A percentile compares a stretch with the other conserved stretches of the same genome.
Evolutionary conservation across 78 protist genomes (phyloP).

Genomic region (Carpediemonas membranifera): DNA sequence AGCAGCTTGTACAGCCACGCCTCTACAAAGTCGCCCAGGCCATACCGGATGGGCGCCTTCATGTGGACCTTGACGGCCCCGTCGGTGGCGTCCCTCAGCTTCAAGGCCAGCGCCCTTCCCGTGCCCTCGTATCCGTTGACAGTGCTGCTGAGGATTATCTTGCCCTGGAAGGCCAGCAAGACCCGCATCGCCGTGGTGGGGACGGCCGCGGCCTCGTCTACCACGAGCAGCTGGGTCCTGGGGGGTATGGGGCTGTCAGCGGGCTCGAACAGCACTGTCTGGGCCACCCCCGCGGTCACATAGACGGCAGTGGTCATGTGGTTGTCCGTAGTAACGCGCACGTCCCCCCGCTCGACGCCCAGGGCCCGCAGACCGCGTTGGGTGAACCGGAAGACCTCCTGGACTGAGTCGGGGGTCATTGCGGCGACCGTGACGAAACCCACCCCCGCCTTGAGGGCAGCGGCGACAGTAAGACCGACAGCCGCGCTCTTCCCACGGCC

Average conservation of each 20-base stretch:
- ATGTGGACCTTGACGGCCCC: constrained; percentile 68
- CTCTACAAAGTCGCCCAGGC: constrained; percentile 54
- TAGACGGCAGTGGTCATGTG: constrained; percentile 72
- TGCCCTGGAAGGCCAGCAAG: constrained; percentile 73
- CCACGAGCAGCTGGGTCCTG: constrained; percentile 71
- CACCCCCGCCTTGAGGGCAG: constrained; percentile 77
- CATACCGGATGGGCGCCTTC: constrained; percentile 89
- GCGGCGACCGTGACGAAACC: background rate
- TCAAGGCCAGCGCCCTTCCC: constrained; percentile 93
- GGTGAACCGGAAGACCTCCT: constrained; percentile 89
- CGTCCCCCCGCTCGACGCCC: background rate
- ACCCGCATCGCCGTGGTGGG: constrained; percentile 46
- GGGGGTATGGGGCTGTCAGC: background rate
- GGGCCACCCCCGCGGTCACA: constrained; percentile 81
- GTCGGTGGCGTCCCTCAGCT: constrained; percentile 54
- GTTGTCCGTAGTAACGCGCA: constrained; percentile 48
- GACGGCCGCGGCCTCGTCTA: constrained; percentile 99
- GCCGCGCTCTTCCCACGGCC: constrained; percentile 98
- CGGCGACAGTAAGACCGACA: constrained; percentile 80
- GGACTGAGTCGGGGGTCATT: background rate
- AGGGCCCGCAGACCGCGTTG: constrained; percentile 77
- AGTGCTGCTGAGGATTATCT: constrained; percentile 73
- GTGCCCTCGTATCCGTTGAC: constrained; percentile 95
- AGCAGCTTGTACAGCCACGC: background rate
- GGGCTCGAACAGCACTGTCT: constrained; percentile 81